These are phyloP conservation scores for Cyclotella sp. DNA, from an alignment of 108 stramenopile genomes.

Conservation along the genomic window DNA sequence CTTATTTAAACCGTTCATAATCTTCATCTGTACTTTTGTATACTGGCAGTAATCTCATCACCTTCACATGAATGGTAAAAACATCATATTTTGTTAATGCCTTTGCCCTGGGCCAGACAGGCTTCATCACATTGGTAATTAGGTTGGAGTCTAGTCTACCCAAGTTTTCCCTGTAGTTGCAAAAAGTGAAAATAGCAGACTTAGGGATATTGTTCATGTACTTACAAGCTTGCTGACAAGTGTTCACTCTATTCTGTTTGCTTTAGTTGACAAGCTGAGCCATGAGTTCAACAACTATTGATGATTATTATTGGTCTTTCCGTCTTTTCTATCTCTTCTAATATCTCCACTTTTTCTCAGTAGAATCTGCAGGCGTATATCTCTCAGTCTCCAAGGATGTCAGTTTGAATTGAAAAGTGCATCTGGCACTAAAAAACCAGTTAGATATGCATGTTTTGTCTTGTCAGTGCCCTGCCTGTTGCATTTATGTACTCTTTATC, in stretches of 20 bases:
- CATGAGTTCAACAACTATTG: conserved; percentile 8
- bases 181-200: background rate
- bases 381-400: background rate
- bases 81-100: conserved; percentile 18
- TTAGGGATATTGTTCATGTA: conserved; percentile 9
- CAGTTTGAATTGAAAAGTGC: background rate
- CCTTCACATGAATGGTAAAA: conserved; percentile 18
- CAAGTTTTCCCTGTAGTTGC: too few species aligned
- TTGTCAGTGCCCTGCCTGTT: background rate
- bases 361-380: background rate
- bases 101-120: conserved; percentile 10
- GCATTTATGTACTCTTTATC: background rate
- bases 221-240: conserved; percentile 3
- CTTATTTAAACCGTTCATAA: conserved; percentile 18
- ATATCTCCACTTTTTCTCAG: background rate
- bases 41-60: too few species aligned
- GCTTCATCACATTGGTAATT: too few species aligned
- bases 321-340: conserved; percentile 1
- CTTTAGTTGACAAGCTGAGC: conserved; percentile 15
- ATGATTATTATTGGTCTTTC: conserved; percentile 1
- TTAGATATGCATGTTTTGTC: background rate
- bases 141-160: background rate
- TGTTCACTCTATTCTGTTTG: background rate
- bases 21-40: conserved; percentile 3
- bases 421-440: background rate